These are phyloP conservation scores for Scheffersomyces coipomensis DNA, from an alignment of 805 yeast genomes.

Conservation along the genomic window DNA sequence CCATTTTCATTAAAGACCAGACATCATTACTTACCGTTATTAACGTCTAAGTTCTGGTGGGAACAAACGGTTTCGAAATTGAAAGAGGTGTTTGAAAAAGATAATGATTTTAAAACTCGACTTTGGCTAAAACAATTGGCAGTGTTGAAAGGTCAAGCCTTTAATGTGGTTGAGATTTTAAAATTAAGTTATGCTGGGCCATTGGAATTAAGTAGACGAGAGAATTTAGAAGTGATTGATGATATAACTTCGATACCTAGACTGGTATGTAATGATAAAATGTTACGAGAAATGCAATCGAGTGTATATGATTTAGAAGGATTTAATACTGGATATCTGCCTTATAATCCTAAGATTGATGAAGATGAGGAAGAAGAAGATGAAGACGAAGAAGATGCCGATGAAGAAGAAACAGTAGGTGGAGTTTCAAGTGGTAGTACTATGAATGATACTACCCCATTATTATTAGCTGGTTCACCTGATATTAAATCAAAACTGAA, in stretches of 20 bases:
- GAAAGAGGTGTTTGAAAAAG: constrained; percentile 49
- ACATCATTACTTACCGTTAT: constrained; percentile 52
- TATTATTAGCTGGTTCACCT: neutral
- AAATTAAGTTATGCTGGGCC: constrained; percentile 62
- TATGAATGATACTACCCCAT: neutral
- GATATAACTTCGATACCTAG: constrained; percentile 58
- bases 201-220: constrained; percentile 59
- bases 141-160: constrained; percentile 75
- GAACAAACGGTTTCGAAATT: constrained; percentile 51
- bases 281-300: constrained; percentile 3
- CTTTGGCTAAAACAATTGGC: constrained; percentile 71
- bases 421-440: too few relatives aligned
- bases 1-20: constrained; percentile 61
- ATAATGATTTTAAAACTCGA: constrained; percentile 60
- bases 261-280: constrained; percentile 17
- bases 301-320: constrained; percentile 1
- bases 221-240: constrained; percentile 58
- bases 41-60: constrained; percentile 72
- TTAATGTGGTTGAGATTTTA: constrained; percentile 67
- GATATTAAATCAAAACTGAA: neutral
- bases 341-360: neutral
- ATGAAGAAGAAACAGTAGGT: neutral
- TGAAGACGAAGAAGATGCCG: neutral
- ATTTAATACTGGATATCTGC: neutral
- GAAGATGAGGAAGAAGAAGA: neutral